These are phyloP conservation scores for Didymella exigua DNA, from an alignment of 2,329 filamentous ascomycete genomes.

Conservation along the genomic window DNA sequence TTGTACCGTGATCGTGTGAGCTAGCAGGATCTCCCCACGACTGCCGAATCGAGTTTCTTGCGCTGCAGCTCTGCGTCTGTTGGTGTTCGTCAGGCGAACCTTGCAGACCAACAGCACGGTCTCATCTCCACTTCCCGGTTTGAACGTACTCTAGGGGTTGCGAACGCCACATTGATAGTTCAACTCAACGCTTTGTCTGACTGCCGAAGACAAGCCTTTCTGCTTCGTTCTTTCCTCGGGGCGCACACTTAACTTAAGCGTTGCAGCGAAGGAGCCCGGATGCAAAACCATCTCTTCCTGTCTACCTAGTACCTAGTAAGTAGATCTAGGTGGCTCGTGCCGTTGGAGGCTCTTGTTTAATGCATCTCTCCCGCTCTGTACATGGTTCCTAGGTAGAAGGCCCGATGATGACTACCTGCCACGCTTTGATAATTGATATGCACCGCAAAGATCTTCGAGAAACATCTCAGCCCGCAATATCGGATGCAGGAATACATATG, in stretches of 20 bases:
- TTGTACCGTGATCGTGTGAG: not conserved
- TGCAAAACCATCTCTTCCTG: not conserved
- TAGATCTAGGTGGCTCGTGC: no score
- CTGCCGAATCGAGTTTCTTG: not conserved
- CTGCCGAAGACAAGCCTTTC: not conserved
- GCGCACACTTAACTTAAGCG: not conserved
- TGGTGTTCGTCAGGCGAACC: not conserved
- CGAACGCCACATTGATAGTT: not conserved
- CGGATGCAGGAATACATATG: no score
- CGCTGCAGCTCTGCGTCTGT: not conserved
- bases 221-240: not conserved
- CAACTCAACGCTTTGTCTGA: not conserved
- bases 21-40: not conserved
- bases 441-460: no score
- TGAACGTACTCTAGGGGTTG: not conserved
- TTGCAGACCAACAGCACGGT: not conserved
- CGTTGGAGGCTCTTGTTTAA: not conserved
- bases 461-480: no score
- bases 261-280: not conserved
- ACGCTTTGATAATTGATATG: no score
- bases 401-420: no score
- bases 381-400: no score
- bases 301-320: no score
- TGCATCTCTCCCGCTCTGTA: no score
- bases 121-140: not conserved